Base-by-base conservation (phyloP, 1,284 basidiomycete genomes). In the Boletellus deceptivus region DNA sequence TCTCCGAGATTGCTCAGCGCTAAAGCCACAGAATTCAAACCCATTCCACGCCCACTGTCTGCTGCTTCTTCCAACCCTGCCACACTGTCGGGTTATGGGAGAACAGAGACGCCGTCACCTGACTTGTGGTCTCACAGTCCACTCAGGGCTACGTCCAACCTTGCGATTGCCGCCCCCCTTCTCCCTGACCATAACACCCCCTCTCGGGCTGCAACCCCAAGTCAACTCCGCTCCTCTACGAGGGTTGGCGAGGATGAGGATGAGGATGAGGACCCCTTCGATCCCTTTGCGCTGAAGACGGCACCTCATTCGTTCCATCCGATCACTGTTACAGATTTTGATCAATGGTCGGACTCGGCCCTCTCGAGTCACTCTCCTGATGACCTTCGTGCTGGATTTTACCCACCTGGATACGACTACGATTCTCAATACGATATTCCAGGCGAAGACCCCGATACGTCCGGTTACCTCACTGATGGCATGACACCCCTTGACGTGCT, bases 401-500 rank as follows among this genome's bases (percentile, higher is more conserved):
- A 63, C 55, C 55, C 59, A 34, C 62, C 62, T 40, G 65, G 62
- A 16, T 75, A 73, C 52, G 63, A 65, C n/a, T 62, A 59, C 34
- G 71, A 73, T 55, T 59, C 61, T 45, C 62, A 69, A 49, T 70
- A 70, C 22, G 70, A 74, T 54, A 67, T 70, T 45, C 70, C 69
- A 42, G 67, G 63, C 35, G 80, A 82, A 46, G 82, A 84, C 50
- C 66, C 73, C 6, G 84, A 85, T 22, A 73, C 77, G 4, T 73
- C 75, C 13, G 67, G 62, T 41, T 69, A 63, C 45, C 76, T 91
- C 44, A 88, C 86, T 0, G 86, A 91, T 59, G 91, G 92, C 33
- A 96, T 98, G 91, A 96, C 95, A 1, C 96, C 96, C 0, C 90
- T 99, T 59, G 96, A 98, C 63, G 93, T 98, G 36, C 83, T 99